Base-by-base conservation (phyloP, 202 grass and related monocot genomes). In the Brachypodium distachyon region DNA sequence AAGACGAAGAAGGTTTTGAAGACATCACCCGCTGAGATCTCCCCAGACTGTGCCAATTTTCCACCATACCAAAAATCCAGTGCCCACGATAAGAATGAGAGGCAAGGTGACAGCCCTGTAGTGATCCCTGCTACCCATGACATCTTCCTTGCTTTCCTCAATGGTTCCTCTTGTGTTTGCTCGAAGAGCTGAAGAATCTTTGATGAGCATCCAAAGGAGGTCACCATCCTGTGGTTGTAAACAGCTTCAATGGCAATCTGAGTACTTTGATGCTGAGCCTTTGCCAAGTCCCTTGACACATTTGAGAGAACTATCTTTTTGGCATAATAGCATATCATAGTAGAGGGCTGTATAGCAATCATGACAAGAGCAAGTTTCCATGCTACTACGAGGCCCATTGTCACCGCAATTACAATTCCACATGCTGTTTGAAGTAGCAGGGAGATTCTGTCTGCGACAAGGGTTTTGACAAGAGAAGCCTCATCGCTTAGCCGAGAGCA, bases 301-400 rank as follows among this genome's bases (percentile, higher is more conserved):
- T 87, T 90, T 67, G 96, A 99, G 39, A 99, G 80, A 50, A 99
- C 87, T 19, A 99, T 88, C 77, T 95, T 99, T 79, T 99, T 99
- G 18, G 85, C 81, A 61, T 99, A 98, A 77, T 92, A 87, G 52
- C 91, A 98, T 83, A 94, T 60, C 87, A 98, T 88, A 17, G 92
- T 95, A 13, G 90, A 78, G 54, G 96, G 96, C 61, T 99, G 96
- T 32, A 99, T 75, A 19, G 96, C 96, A 67, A 99, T 99, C 96
- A 99, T 99, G 82, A 99, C 96, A 78, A 99, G 85, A 74, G 96
- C 89, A 59, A 98, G 91, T 70, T 98, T 98, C 96, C 96, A 98
- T 56, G 96, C 91, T 58, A 98, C 87, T 22, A 87, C 29, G 23
- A 99, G 81, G 21, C 96, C 96, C 89, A 95, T 95, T 49, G 89